Percentiles rank a stretch among this genome's conserved stretches.
These are phyloP conservation scores for Trichoderma lentiforme DNA, from an alignment of 2,329 filamentous ascomycete genomes.

Conservation along the genomic window DNA sequence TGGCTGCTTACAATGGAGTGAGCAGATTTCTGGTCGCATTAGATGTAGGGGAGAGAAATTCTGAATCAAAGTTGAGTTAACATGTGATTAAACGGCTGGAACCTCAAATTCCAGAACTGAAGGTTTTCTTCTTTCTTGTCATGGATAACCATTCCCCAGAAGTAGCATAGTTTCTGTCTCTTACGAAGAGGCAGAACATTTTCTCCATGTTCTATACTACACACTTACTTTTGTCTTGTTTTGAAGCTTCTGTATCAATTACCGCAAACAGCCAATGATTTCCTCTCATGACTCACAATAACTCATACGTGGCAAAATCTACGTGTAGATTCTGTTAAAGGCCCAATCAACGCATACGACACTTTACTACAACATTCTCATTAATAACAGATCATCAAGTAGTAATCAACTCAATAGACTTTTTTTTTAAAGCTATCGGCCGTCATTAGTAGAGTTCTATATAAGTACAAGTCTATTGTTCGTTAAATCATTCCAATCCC, in stretches of 20 bases:
- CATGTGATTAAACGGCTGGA: not conserved
- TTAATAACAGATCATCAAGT: not conserved
- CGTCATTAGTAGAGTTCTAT: not conserved
- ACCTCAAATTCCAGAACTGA: not conserved
- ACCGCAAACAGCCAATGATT: not conserved
- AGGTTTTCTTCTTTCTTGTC: not conserved
- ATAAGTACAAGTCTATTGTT: not conserved
- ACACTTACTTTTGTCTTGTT: not conserved
- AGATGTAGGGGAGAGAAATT: not conserved
- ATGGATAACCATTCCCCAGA: not conserved
- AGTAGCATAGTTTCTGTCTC: not conserved
- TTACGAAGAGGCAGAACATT: not conserved
- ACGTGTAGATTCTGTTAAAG: not conserved
- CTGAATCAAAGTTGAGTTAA: not conserved
- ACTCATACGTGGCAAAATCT: not conserved
- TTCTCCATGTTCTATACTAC: not conserved
- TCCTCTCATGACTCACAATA: not conserved
- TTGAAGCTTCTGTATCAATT: not conserved
- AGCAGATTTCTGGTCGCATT: not conserved
- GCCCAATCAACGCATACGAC: not conserved
- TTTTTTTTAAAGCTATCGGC: not conserved
- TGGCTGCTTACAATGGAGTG: not conserved
- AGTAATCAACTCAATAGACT: not conserved
- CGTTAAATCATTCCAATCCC: not conserved
- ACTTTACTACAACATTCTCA: not conserved